Conservation (phyloP, 1,284 basidiomycete genomes). For the Kalmanozyma brasiliensis region DNA sequence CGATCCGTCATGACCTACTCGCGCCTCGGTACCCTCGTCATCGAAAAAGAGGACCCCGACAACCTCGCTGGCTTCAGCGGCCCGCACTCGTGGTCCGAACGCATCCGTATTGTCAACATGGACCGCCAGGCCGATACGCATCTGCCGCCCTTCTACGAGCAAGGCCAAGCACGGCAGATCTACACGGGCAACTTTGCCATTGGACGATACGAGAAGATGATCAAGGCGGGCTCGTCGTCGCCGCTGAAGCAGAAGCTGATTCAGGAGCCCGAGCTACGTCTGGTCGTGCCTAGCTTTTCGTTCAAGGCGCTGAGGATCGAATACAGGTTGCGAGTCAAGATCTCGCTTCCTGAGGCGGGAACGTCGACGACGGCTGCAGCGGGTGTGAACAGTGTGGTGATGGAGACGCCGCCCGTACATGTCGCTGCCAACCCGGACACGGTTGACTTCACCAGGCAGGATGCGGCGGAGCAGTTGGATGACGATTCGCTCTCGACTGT, state of each 20-base stretch:
- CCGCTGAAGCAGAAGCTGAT: slow-evolving; percentile 36
- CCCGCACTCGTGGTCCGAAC: slow-evolving; percentile 46
- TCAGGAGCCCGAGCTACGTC: slow-evolving; percentile 33
- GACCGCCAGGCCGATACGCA: slow-evolving; percentile 40
- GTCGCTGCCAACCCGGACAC: slow-evolving; percentile 49
- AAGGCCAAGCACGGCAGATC: slow-evolving; percentile 29
- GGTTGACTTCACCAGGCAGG: slow-evolving; percentile 39
- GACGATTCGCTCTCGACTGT: slow-evolving; percentile 35
- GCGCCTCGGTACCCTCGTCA: slow-evolving; percentile 46
- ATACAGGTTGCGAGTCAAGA: slow-evolving; percentile 39
- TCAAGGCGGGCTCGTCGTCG: slow-evolving; percentile 34
- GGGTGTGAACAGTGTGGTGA: slow-evolving; percentile 12
- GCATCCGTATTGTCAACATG: slow-evolving; percentile 47
- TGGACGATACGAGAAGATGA: slow-evolving; percentile 46
- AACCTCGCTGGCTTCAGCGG: slow-evolving; percentile 40
- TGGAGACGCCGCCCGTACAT: slow-evolving; percentile 45
- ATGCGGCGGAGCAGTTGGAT: slow-evolving; percentile 26
- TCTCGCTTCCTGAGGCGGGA: slow-evolving; percentile 17
- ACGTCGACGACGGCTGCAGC: slow-evolving; percentile 6
- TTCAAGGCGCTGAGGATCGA: slow-evolving; percentile 48
- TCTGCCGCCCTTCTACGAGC: slow-evolving; percentile 48
- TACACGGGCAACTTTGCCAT: slow-evolving; percentile 51
- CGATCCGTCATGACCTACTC: slow-evolving; percentile 51
- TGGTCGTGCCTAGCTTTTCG: slow-evolving; percentile 48
- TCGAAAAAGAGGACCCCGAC: slow-evolving; percentile 49